A percentile compares a stretch with the other conserved stretches of the same genome.
These are phyloP conservation scores for Ophiostoma populinum DNA, from an alignment of 2,329 filamentous ascomycete genomes.

Conservation along the genomic window DNA sequence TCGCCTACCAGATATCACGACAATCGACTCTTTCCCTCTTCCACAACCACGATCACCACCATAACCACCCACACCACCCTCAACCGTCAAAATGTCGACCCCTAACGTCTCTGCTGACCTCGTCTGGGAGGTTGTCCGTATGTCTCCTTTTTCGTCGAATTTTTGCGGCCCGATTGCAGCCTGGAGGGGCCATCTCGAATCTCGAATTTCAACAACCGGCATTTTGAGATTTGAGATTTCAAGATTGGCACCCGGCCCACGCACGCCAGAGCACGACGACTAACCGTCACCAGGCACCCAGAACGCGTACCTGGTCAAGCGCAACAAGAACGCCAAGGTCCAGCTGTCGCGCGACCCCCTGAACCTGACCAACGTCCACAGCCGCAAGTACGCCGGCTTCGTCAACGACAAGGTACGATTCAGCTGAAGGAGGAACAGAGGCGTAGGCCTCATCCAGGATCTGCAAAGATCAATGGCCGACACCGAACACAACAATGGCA, in stretches of 20 bases:
- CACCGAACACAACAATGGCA: not conserved
- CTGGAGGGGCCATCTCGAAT: too few species aligned
- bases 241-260: too few species aligned
- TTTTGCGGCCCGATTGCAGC: too few species aligned
- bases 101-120: constrained; percentile 76
- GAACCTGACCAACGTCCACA: constrained; percentile 84
- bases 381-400: constrained; percentile 87
- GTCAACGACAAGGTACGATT: constrained; percentile 72
- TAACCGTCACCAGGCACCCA: constrained; percentile 46
- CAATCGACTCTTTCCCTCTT: constrained; percentile 2
- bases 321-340: constrained; percentile 58
- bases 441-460: not conserved
- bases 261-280: not conserved
- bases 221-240: not conserved
- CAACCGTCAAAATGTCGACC: constrained; percentile 31
- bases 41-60: constrained; percentile 2
- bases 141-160: constrained; percentile 26
- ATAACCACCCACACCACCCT: not conserved
- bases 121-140: constrained; percentile 90
- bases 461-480: not conserved
- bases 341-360: constrained; percentile 90
- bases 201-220: too few species aligned
- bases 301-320: constrained; percentile 88
- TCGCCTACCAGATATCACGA: constrained; percentile 4
- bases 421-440: not conserved